Conservation (phyloP, 2,329 filamentous ascomycete species). For the Colletotrichum navitas region DNA sequence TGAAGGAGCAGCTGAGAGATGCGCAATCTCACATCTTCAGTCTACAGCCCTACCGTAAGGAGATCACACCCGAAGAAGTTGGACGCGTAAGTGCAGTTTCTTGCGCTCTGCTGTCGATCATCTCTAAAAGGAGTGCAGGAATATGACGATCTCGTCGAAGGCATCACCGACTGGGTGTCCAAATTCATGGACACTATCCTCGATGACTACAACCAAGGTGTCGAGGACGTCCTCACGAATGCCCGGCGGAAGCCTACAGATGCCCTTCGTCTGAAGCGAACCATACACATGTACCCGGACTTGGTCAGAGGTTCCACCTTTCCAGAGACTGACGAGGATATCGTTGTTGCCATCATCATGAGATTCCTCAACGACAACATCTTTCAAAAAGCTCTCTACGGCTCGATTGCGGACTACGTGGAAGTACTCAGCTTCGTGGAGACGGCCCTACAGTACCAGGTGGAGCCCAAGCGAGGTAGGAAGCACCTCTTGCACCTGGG, state of each 20-base stretch:
- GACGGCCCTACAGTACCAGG: conserved; percentile 50
- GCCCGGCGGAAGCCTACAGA: conserved; percentile 47
- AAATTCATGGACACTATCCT: conserved; percentile 51
- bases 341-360: conserved; percentile 52
- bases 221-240: conserved; percentile 44
- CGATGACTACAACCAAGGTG: conserved; percentile 46
- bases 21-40: conserved; percentile 57
- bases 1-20: conserved; percentile 52
- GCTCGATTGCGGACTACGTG: conserved; percentile 44
- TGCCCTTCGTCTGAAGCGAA: conserved; percentile 46
- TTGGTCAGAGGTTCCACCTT: conserved; percentile 49
- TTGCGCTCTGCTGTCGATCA: no score
- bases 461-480: conserved; percentile 55
- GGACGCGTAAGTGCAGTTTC: conserved; percentile 48
- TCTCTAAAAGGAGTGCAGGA: conserved; percentile 48
- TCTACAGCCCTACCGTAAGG: conserved; percentile 55
- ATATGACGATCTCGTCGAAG: conserved; percentile 52
- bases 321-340: conserved; percentile 55
- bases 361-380: conserved; percentile 53
- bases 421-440: conserved; percentile 52
- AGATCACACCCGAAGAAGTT: conserved; percentile 54
- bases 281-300: conserved; percentile 49
- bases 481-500: neutral
- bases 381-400: conserved; percentile 52
- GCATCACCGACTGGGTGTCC: conserved; percentile 53